These are phyloP conservation scores for Rhazya stricta DNA, from an alignment of 257 asterid genomes.

Conservation along the genomic window DNA sequence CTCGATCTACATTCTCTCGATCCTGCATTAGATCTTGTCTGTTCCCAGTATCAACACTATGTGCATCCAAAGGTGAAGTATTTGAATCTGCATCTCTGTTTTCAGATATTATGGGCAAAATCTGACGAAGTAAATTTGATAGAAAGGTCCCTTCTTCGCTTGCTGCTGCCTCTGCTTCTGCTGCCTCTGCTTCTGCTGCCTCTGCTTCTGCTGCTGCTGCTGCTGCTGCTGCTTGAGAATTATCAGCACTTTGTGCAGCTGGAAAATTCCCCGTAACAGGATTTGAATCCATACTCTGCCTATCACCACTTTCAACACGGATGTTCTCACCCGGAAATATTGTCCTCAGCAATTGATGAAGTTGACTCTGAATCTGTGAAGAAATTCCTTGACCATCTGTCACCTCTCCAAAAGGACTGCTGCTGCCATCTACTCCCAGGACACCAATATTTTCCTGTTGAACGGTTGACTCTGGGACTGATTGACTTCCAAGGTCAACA, in stretches of 20 bases:
- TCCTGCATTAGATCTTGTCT: slow-evolving; percentile 9
- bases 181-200: no score
- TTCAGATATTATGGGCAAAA: slow-evolving; percentile 69
- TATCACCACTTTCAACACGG: slow-evolving; percentile 19
- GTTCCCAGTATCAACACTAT: slow-evolving; percentile 3
- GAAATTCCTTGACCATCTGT: slow-evolving; percentile 39
- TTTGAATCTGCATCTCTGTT: slow-evolving; percentile 31
- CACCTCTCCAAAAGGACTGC: slow-evolving; percentile 33
- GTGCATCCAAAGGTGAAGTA: slow-evolving; percentile 11
- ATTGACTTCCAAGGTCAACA: slow-evolving; percentile 27
- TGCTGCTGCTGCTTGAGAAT: slow-evolving; percentile 23
- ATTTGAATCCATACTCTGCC: slow-evolving; percentile 22
- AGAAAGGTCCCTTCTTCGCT: slow-evolving; percentile 57
- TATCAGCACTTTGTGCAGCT: slow-evolving; percentile 34
- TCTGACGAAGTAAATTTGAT: slow-evolving; percentile 63
- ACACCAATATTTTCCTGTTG: slow-evolving; percentile 34
- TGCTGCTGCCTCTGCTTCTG: slow-evolving; percentile 30
- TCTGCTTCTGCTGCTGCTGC: slow-evolving; percentile 31
- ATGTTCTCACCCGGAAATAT: slow-evolving; percentile 47
- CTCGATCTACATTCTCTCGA: slow-evolving; percentile 23
- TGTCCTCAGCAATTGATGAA: slow-evolving; percentile 56
- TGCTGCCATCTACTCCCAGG: slow-evolving; percentile 35
- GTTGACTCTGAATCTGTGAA: slow-evolving; percentile 40
- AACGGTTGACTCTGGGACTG: slow-evolving; percentile 35
- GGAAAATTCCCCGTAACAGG: slow-evolving; percentile 25